Evolutionary conservation across 1,284 basidiomycete species (phyloP).

Genomic region (Puccinia hordei): DNA sequence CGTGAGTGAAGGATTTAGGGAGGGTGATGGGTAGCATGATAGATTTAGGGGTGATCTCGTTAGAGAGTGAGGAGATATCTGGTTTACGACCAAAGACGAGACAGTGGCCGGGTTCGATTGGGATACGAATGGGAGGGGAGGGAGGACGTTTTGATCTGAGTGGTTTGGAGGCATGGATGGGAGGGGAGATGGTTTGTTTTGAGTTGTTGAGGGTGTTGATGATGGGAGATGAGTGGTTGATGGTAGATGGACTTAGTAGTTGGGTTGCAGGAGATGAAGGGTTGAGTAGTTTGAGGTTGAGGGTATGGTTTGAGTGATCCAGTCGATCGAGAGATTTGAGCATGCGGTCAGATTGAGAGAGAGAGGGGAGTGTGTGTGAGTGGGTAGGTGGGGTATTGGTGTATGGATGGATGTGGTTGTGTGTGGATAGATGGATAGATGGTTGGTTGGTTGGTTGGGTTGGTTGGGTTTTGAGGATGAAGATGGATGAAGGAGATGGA

Average conservation of each 20-base stretch:
- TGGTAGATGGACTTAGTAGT: neutral
- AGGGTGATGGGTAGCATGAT: conserved; percentile 31
- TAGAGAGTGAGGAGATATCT: conserved; percentile 24
- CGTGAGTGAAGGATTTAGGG: conserved; percentile 50
- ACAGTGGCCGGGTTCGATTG: conserved; percentile 42
- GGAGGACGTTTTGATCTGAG: neutral
- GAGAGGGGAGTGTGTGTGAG: conserved; percentile 4
- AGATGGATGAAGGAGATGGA: too few species aligned
- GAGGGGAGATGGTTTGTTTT: neutral
- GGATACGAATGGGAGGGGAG: conserved; percentile 22
- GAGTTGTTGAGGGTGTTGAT: neutral
- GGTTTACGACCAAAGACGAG: conserved; percentile 48
- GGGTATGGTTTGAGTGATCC: neutral
- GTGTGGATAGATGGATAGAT: neutral
- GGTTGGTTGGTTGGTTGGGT: neutral
- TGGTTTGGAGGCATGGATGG: conserved; percentile 9
- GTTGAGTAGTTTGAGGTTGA: neutral
- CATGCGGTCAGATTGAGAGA: conserved; percentile 24
- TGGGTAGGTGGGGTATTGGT: neutral
- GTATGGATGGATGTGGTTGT: too few species aligned
- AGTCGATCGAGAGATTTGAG: conserved; percentile 13
- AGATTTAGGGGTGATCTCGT: conserved; percentile 36
- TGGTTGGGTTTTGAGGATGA: too few species aligned
- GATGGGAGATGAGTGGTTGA: conserved; percentile 8
- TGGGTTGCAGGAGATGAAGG: conserved; percentile 12